Percentiles rank a stretch among this genome's conserved stretches.
Evolutionary conservation across 306 rosid genomes (phyloP).

Genomic region (Quercus alba): DNA sequence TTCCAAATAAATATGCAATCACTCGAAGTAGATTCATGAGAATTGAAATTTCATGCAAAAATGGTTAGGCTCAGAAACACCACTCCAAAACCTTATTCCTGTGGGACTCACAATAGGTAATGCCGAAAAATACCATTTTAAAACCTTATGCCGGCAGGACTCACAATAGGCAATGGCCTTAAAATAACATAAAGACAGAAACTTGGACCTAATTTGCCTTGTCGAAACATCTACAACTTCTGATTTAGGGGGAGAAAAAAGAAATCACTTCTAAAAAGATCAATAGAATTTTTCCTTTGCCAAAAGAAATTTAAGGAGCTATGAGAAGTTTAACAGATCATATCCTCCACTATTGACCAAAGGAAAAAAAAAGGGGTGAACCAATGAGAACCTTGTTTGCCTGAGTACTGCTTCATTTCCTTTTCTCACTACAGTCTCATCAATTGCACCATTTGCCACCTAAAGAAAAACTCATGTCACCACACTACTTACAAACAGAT

Average conservation of each 20-base stretch:
- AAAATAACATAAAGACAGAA: neutral
- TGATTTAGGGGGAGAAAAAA: neutral
- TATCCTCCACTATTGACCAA: neutral
- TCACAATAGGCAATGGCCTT: neutral
- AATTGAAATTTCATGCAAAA: constrained; percentile 9
- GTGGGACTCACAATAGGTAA: neutral
- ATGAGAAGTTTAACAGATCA: neutral
- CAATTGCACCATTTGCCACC: constrained; percentile 91
- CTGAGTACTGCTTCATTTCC: constrained; percentile 98
- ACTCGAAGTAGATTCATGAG: neutral
- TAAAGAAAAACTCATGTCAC: constrained; percentile 27
- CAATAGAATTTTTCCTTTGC: no score
- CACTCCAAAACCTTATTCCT: neutral
- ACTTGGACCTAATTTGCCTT: neutral
- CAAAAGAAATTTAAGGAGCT: neutral
- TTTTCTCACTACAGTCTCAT: constrained; percentile 61
- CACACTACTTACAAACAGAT: neutral
- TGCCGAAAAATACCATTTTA: neutral
- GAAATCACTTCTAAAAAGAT: no score
- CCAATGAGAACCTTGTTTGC: constrained; percentile 26
- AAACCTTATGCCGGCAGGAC: neutral
- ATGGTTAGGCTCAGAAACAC: neutral
- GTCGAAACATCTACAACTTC: neutral
- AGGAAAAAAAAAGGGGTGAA: neutral
- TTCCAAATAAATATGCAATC: neutral